phyloP scores from a whole-genome alignment of 2,329 filamentous ascomycete species.

The Penicillium hordei region DNA sequence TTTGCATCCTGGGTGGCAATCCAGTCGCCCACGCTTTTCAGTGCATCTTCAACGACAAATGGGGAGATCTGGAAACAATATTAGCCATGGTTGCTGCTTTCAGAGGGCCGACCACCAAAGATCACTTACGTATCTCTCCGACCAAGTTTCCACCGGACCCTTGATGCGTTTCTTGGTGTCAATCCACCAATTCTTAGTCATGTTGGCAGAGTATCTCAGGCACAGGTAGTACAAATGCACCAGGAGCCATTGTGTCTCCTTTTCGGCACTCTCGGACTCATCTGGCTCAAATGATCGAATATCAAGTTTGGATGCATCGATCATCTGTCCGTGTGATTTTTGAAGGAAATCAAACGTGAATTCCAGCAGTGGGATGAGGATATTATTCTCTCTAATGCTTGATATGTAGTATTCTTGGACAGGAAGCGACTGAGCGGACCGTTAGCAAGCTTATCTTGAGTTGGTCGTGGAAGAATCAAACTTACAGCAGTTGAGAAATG shows the following conservation, averaged over 20 bases:
- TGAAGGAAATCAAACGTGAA: constrained; percentile 85
- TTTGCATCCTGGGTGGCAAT: constrained; percentile 47
- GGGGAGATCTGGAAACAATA: constrained; percentile 40
- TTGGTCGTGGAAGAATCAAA: not conserved
- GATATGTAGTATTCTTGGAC: constrained; percentile 79
- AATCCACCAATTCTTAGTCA: constrained; percentile 83
- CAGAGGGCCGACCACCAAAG: constrained; percentile 31
- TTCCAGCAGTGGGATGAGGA: constrained; percentile 67
- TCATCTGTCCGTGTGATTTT: constrained; percentile 68
- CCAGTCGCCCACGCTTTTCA: constrained; percentile 44
- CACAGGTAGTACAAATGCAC: constrained; percentile 82
- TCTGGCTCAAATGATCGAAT: constrained; percentile 61
- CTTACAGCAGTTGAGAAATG: constrained; percentile 68
- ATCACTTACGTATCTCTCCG: constrained; percentile 76
- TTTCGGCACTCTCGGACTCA: constrained; percentile 65
- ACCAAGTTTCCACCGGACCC: constrained; percentile 79
- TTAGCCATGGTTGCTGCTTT: constrained; percentile 11
- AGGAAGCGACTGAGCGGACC: constrained; percentile 62
- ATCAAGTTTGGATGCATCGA: constrained; percentile 70
- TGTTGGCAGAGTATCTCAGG: constrained; percentile 71
- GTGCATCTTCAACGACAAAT: constrained; percentile 41
- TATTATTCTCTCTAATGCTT: constrained; percentile 71
- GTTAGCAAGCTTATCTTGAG: constrained; percentile 24
- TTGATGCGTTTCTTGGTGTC: constrained; percentile 77
- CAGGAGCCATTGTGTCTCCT: constrained; percentile 78